Conservation (phyloP, 2,329 filamentous ascomycete species). For the Pyrenophora teres region DNA sequence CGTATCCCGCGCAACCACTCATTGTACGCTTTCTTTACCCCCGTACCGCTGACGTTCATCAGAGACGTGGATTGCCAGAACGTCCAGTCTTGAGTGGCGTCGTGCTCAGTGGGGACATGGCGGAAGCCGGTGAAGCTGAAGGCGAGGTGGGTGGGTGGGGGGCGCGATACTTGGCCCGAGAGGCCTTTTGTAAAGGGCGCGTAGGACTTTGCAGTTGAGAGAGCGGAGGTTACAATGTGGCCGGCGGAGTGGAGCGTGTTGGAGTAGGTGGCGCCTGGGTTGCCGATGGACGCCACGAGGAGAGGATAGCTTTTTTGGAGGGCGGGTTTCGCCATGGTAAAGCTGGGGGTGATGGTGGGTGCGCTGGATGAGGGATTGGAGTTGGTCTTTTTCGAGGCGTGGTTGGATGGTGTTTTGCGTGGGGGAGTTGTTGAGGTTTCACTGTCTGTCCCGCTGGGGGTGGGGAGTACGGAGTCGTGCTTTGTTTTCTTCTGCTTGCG, state of each 20-base stretch:
- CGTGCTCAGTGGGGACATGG: constrained; percentile 7
- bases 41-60: constrained; percentile 85
- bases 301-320: constrained; percentile 54
- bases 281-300: constrained; percentile 86
- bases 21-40: constrained; percentile 69
- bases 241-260: constrained; percentile 86
- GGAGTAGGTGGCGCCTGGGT: constrained; percentile 69
- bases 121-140: constrained; percentile 50
- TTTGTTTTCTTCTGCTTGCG: constrained; percentile 27
- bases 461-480: constrained; percentile 16
- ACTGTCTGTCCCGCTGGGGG: constrained; percentile 27
- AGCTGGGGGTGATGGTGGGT: constrained; percentile 1
- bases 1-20: constrained; percentile 47
- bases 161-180: constrained; percentile 36
- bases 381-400: constrained; percentile 12
- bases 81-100: constrained; percentile 55
- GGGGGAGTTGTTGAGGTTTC: constrained; percentile 11
- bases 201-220: constrained; percentile 32
- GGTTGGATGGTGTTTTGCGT: constrained; percentile 22
- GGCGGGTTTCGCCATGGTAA: constrained; percentile 30
- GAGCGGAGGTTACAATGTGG: constrained; percentile 70
- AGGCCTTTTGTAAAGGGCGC: constrained; percentile 37
- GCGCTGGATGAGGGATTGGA: not conserved
- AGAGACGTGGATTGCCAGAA: constrained; percentile 74
- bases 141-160: constrained; percentile 38